These are phyloP conservation scores for Rhizopogon salebrosus DNA, from an alignment of 768 basidiomycete genomes.

Conservation along the genomic window DNA sequence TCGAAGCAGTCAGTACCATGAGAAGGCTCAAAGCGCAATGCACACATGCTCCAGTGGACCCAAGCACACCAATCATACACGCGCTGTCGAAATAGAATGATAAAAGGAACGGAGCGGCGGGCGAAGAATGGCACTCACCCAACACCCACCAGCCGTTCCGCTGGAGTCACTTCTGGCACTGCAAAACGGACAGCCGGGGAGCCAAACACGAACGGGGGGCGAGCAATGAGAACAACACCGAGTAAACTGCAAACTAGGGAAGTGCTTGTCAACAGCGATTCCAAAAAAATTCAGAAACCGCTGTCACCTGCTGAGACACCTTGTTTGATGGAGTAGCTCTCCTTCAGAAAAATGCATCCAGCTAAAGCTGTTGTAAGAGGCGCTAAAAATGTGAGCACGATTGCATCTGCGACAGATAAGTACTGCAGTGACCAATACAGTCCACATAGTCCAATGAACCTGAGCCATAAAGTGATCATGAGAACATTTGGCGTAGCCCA, in stretches of 20 bases:
- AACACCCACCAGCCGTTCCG: constrained; percentile 28
- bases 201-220: constrained; percentile 75
- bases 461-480: not conserved
- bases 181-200: no score
- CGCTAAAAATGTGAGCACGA: constrained; percentile 62
- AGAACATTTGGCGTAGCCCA: no score
- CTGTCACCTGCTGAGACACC: no score
- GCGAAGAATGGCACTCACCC: constrained; percentile 25
- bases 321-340: constrained; percentile 55
- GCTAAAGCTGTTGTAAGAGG: constrained; percentile 62
- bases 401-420: constrained; percentile 74
- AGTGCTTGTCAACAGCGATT: not conserved
- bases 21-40: constrained; percentile 22
- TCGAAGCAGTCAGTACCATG: constrained; percentile 29
- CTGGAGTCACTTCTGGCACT: constrained; percentile 22
- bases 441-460: constrained; percentile 68
- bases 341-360: constrained; percentile 58
- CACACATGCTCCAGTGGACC: constrained; percentile 67
- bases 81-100: constrained; percentile 33
- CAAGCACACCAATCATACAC: constrained; percentile 58
- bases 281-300: constrained; percentile 12
- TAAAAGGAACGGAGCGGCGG: not conserved
- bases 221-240: constrained; percentile 79
- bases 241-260: constrained; percentile 53
- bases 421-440: constrained; percentile 71